Base-by-base conservation (phyloP, 805 yeast genomes). In the Suhomyces sp. region DNA sequence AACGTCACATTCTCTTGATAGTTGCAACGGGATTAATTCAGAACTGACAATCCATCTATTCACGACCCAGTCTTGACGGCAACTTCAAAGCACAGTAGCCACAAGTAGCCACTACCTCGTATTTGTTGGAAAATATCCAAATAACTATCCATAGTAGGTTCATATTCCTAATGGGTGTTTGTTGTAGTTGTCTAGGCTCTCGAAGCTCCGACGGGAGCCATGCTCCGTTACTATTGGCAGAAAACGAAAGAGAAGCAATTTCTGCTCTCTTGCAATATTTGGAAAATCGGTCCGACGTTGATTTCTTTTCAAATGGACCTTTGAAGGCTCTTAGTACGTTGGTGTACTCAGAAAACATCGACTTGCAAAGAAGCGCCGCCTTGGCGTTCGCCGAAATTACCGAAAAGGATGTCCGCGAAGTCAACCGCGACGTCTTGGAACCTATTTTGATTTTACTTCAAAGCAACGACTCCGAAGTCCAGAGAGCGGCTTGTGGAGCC, bases 401-500 rank as follows among this genome's bases (percentile, higher is more conserved):
- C 38, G 99, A 94, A 67, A 94, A 94, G 69, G 96, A 91, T 66
- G 96, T 91, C 38, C 82, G 94, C 58, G 87, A 93, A 41, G 98
- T 94, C 33, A 86, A 87, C 62, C 80, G 96, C 53, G 96, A 90
- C 60, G 97, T 93, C 3, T 77, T 94, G 60, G 97, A 94, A 69
- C 99, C 98, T 48, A 92, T 94, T 42, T 78, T 94, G 55, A 88
- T 90, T 47, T 78, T 94, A 48, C 77, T 94, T 59, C 97, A 93
- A 69, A 83, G 88, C 56, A 78, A 87, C 17, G 99, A 94, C 69
- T 82, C 92, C 52, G 99, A 94, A 72, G 97, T 94, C 36, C 98
- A 94, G 73, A 82, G 98, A 50, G 99, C 99, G 6, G 97, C 99
- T 0, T 93, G 98, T 71, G 99, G 98, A 5, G 98, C 99, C 2